Percentiles rank a stretch among this genome's conserved stretches.
Evolutionary conservation across 805 yeast genomes (phyloP).

Genomic region (Candida boidinii): DNA sequence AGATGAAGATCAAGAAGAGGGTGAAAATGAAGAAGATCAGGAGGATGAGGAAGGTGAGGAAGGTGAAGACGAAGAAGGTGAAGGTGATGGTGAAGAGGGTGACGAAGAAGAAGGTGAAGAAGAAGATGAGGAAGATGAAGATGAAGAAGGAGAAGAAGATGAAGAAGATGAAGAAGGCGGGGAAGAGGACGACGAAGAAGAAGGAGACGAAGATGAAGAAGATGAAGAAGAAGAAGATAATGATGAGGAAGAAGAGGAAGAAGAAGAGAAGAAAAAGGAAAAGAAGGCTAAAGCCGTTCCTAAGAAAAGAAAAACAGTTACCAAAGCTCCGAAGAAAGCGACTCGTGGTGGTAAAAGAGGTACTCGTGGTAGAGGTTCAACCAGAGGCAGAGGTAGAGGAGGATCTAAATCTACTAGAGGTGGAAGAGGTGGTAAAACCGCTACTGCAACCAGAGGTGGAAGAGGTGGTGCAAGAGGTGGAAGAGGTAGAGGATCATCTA

Average conservation of each 20-base stretch:
- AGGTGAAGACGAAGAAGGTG: slow-evolving; percentile 1
- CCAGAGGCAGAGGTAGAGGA: too few relatives aligned
- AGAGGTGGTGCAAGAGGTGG: neutral
- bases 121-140: slow-evolving; percentile 2
- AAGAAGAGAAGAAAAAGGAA: neutral
- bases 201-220: slow-evolving; percentile 1
- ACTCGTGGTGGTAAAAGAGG: too few relatives aligned
- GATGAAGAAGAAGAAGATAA: slow-evolving; percentile 3
- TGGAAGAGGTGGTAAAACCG: neutral
- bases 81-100: slow-evolving; percentile 1
- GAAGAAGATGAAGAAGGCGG: slow-evolving; percentile 2
- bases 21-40: neutral
- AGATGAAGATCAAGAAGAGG: slow-evolving; percentile 5
- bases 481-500: neutral
- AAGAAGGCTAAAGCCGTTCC: neutral
- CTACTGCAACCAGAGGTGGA: neutral
- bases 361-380: too few relatives aligned
- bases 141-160: neutral
- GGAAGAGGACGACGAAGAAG: slow-evolving; percentile 2
- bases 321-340: too few relatives aligned
- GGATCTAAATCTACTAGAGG: neutral
- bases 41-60: neutral
- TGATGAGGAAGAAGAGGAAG: slow-evolving; percentile 2
- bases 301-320: neutral
- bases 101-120: slow-evolving; percentile 1